Base-by-base conservation (phyloP, 2,329 filamentous ascomycete species). In the Ascochyta fabae region DNA sequence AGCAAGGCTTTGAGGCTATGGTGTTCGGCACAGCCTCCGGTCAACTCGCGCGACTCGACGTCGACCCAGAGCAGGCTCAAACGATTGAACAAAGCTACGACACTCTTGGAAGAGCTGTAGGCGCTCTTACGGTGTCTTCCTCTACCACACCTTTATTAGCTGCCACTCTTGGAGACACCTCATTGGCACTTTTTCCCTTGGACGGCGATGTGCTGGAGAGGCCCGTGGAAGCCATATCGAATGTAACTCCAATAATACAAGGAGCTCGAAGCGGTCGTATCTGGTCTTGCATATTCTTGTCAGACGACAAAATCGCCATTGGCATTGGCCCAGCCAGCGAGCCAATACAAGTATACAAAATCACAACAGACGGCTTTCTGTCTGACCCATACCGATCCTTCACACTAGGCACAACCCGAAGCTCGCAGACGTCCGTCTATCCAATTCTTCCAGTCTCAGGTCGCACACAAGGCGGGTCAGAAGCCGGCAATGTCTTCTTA, bases 21-120 rank as follows among this genome's bases (percentile, higher is more conserved):
- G 77, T 87, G 4, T 78, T 84, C 42, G 84, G 84, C 6, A 84
- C 84, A 40, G 81, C 84, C 19, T 83, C 82, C 62, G 83, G 84
- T 10, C 78, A 83, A 42, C 71, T 87, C 39, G 71, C 76, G 13
- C 19, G 71, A 22, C 55, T 76, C 3, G 63, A 54, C 22, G 56
- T 69, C 4, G 61, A 61, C 36, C 46, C 64, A 35, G 49, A 59
- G 5, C 46, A 60, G 22, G 16, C 38, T 2, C 45, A 61, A 39
- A 64, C 57, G 2, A 47, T 23, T 2, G 51, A 61, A 19, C 65
- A 68, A 56, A 71, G 75, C 12, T 79, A 71, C 53, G 65, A 77
- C 4, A 84, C 83, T 0, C 71, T 76, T 47, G 73, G 77, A 3
- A 67, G 72, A 27, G 66, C 75, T 4, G 75, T 86, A 7, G 77